Evolutionary conservation across 306 rosid species (phyloP), one percentile per base, ranked within the genome.

Genomic region (Dalbergia oliveri): DNA sequence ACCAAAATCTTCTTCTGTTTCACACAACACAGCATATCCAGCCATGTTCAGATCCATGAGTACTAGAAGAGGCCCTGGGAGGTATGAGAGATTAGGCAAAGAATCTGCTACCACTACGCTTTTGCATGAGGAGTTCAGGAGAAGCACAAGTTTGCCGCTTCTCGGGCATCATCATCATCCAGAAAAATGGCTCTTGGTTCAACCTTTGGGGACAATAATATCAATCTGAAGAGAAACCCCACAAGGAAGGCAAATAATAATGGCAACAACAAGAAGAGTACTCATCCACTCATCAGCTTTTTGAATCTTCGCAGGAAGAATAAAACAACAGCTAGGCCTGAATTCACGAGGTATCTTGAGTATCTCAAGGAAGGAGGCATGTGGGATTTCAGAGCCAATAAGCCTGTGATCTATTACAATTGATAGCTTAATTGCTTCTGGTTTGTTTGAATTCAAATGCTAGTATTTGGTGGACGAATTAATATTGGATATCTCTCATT

Each of bases 281-380:
- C 73, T 47, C 91, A 88, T 33, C 91, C 95, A 33, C 68, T 91
- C 0, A 60, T 87, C 9, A 89, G 84, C 11, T 86, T 91, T 49
- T 82, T 89, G 58, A 82, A 84, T 75, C 7, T 76, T 75, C 84
- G 91, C 14, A 87, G 83, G 21, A 87, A 85, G 80, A 88, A 75
- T 84, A 91, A 87, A 70, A 66, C 93, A 23, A 89, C 95, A 3
- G 86, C 92, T 6, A 91, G 64, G 73, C 95, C 95, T 18, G 95
- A 91, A 73, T 87, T 88, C 73, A 69, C 88, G 0, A 91, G 92
- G 84, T 91, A 88, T 77, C 53, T 88, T 53, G 88, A 91, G 84
- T 88, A 88, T 80, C 73, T 91, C 39, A 91, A 86, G 77, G 95
- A 91, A 73, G 95, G 91, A 72, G 95, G 95, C 76, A 49, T 86